phyloP scores from a whole-genome alignment of 129 eudicot genomes.

The Artemisia tridentata region DNA sequence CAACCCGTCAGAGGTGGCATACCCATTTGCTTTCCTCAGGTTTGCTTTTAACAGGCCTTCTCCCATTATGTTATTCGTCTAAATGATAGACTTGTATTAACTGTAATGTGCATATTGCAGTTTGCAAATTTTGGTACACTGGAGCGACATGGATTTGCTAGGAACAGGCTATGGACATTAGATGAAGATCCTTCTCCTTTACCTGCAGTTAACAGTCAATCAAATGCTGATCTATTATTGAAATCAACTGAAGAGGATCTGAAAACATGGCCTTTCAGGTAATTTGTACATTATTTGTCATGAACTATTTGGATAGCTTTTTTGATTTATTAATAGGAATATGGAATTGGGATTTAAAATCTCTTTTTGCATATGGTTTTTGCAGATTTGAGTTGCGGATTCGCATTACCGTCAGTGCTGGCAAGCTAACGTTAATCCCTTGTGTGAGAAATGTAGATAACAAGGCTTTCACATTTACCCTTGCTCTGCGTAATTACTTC shows the following conservation, averaged over 20 bases:
- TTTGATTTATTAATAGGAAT: neutral
- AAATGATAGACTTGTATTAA: constrained; percentile 20
- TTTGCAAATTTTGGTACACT: constrained; percentile 76
- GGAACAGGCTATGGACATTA: constrained; percentile 79
- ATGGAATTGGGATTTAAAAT: constrained; percentile 13
- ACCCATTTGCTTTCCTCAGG: constrained; percentile 91
- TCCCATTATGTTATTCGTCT: constrained; percentile 6
- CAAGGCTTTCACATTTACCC: constrained; percentile 79
- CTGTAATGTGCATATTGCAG: constrained; percentile 40
- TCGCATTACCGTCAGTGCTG: constrained; percentile 60
- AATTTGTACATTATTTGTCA: constrained; percentile 11
- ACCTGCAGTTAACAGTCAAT: constrained; percentile 61
- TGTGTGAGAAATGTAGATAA: constrained; percentile 86
- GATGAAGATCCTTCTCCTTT: constrained; percentile 79
- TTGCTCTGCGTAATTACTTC: constrained; percentile 80
- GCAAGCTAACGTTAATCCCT: constrained; percentile 77
- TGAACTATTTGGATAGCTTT: constrained; percentile 5
- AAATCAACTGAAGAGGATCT: constrained; percentile 89
- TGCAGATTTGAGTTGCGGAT: constrained; percentile 89
- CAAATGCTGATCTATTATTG: constrained; percentile 68
- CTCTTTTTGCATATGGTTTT: constrained; percentile 15
- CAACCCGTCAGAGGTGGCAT: constrained; percentile 87
- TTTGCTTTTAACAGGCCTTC: constrained; percentile 30
- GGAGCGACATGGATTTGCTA: constrained; percentile 91
- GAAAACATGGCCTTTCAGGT: constrained; percentile 91